Percentiles rank a stretch among this genome's conserved stretches.
Conservation (phyloP, 352 stramenopile genomes). For the Thraustochytrium sp. region DNA sequence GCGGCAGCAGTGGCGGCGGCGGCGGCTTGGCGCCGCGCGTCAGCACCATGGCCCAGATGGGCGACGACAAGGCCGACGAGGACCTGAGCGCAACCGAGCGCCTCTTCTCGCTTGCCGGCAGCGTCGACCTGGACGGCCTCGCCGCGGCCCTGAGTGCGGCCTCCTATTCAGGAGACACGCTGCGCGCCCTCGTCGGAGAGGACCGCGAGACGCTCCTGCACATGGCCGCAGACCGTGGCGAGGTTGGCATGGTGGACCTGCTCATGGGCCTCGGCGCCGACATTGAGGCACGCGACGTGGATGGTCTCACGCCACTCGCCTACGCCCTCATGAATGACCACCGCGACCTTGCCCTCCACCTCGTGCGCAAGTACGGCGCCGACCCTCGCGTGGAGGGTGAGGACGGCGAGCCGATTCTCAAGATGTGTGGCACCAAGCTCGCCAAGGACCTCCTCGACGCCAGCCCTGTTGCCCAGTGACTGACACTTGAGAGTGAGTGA, state of each 20-base stretch:
- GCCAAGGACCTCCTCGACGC: not conserved
- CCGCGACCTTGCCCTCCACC: not conserved
- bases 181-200: not conserved
- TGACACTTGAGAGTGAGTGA: too few relatives aligned
- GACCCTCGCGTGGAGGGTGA: not conserved
- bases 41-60: not conserved
- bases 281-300: constrained; percentile 33
- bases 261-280: constrained; percentile 19
- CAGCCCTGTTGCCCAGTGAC: not conserved
- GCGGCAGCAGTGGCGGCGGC: not conserved
- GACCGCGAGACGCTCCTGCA: constrained; percentile 24
- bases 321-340: constrained; percentile 45
- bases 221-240: constrained; percentile 43
- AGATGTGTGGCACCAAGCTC: not conserved
- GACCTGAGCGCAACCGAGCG: constrained; percentile 24
- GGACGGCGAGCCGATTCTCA: not conserved
- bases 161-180: not conserved
- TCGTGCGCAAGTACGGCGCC: not conserved
- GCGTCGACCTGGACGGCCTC: not conserved
- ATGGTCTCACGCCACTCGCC: constrained; percentile 38
- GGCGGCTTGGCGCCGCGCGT: not conserved
- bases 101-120: constrained; percentile 24
- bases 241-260: not conserved
- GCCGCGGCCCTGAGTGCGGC: not conserved
- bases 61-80: not conserved